phyloP scores from a whole-genome alignment of 768 basidiomycete genomes.

The Suillus subluteus region DNA sequence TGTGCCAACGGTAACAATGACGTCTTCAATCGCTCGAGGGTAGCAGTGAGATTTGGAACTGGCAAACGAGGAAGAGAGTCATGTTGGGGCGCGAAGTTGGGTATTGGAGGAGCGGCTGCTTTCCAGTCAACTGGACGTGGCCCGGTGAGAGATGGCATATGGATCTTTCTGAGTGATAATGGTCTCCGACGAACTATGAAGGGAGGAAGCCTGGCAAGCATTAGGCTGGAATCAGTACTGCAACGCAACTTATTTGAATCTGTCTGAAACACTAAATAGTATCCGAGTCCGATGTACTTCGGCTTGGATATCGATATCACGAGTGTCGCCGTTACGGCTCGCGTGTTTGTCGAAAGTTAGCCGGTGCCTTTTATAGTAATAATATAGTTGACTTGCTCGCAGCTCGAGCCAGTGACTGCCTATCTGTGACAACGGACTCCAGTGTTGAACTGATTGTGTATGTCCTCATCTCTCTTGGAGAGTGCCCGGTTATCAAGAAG shows the following conservation, averaged over 20 bases:
- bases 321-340: neutral
- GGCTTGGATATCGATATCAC: neutral
- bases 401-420: too few species aligned
- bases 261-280: neutral
- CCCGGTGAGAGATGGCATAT: slow-evolving; percentile 22
- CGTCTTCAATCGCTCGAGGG: slow-evolving; percentile 69
- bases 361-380: neutral
- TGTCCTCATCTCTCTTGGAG: neutral
- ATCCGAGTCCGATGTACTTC: neutral
- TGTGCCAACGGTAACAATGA: slow-evolving; percentile 76
- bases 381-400: neutral
- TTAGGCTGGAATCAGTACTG: neutral
- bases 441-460: neutral
- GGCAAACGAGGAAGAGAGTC: slow-evolving; percentile 69
- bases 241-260: neutral
- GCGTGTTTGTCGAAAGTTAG: slow-evolving; percentile 1
- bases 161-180: neutral
- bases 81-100: slow-evolving; percentile 69
- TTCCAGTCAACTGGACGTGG: slow-evolving; percentile 70
- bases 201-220: neutral
- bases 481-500: too few species aligned
- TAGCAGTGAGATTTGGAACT: slow-evolving; percentile 67
- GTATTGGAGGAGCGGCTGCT: slow-evolving; percentile 60
- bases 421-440: too few species aligned
- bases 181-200: too few species aligned